Evolutionary conservation across 208 protist genomes (phyloP).

Genomic region (Leishmania braziliensis): DNA sequence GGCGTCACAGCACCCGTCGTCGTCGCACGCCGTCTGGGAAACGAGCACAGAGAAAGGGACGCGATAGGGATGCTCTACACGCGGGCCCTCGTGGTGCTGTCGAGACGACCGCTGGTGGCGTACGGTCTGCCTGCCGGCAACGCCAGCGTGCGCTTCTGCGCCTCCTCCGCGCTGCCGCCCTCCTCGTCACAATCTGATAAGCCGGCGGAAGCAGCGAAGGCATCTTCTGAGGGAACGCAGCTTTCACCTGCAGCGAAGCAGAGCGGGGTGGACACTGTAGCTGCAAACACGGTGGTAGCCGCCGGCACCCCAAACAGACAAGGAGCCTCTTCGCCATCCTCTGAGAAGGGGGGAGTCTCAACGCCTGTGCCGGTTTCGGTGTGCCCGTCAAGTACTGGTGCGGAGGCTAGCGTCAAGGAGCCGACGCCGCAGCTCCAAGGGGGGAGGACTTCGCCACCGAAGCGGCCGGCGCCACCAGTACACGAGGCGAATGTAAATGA

Average conservation of each 20-base stretch:
- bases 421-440: neutral
- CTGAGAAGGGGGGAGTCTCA: neutral
- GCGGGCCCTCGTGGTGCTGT: slow-evolving; percentile 17
- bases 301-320: no score
- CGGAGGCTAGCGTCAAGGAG: neutral
- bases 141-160: slow-evolving; percentile 28
- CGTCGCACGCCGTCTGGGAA: neutral
- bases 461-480: neutral
- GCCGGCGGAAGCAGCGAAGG: neutral
- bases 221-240: neutral
- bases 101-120: slow-evolving; percentile 6
- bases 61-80: slow-evolving; percentile 17
- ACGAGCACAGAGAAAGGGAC: neutral
- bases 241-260: neutral
- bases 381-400: neutral
- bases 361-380: neutral
- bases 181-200: slow-evolving; percentile 10
- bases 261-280: neutral
- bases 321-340: neutral
- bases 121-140: neutral
- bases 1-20: neutral
- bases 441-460: neutral
- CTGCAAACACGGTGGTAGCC: neutral
- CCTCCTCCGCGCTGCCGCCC: slow-evolving; percentile 8
- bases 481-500: slow-evolving; percentile 8